Base-by-base conservation (phyloP, 1,284 basidiomycete genomes). In the Grifola frondosa region DNA sequence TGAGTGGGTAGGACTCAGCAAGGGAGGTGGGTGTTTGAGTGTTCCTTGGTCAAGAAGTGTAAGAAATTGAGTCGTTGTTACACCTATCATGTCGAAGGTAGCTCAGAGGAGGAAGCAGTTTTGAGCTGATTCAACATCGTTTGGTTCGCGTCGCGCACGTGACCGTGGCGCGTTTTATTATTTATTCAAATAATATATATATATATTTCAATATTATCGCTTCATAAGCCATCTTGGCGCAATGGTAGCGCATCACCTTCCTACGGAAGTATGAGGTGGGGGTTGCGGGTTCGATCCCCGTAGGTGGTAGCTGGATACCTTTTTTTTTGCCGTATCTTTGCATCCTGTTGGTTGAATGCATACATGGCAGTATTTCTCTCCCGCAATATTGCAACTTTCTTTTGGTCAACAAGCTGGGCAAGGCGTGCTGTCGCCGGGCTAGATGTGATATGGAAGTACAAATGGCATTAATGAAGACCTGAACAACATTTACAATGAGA, bases 11-110 rank as follows among this genome's bases (percentile, higher is more conserved):
- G 68, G 34, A 68, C 64, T 3, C 61, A 72, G 10, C 5, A 52
- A 33, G 10, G 67, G 58, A 0, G 74, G 67, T 2, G 67, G 53
- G 24, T 63, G 67, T 56, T 75, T 80, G 40, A 85, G 63, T 20
- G 62, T 54, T 6, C 63, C 41, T 4, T 73, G 62, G 36, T 84
- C 76, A 30, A 75, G 52, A 38, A 82, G 50, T 37, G 66, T 35
- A 11, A 64, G 53, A 11, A 34, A 36, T 19, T 49, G 33, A 9
- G 51, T 37, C 4, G 58, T 61, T 25, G 29, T 29, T 19, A 17
- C 39, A 19, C 26, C 23, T 35, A 4, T 22, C 6, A 29, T 21
- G 38, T 39, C n/a, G 13, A 28, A n/a, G 25, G 30, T 37, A 15
- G 32, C 10, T 11, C 28, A 31, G 23, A 13, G 3, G 13, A 24